Evolutionary conservation across 306 rosid genomes (phyloP), one percentile per base, ranked within the genome.

Genomic region (Gastrolobium villosum): DNA sequence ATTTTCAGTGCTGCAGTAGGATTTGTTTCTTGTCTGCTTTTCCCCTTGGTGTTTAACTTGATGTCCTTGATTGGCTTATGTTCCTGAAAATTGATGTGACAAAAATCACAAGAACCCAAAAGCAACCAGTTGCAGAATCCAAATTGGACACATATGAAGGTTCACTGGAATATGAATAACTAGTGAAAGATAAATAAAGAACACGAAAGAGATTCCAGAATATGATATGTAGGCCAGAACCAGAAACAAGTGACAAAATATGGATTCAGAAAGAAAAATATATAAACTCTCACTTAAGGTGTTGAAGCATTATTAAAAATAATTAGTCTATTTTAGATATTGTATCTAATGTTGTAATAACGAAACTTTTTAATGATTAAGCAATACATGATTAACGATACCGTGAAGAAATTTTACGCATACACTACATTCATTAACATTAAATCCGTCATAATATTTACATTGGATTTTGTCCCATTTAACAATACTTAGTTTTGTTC

Each of bases 161-260:
- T 63, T 71, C 78, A 63, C n/a, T 40, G 62, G 69, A 60, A 79
- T 59, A 59, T 36, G 59, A 34, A 77, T 67, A n/a, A n/a, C n/a
- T n/a, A n/a, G n/a, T n/a, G n/a, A n/a, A n/a, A n/a, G n/a, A n/a
- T n/a, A n/a, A n/a, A n/a, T n/a, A n/a, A n/a, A n/a, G n/a, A n/a
- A n/a, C n/a, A n/a, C n/a, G n/a, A n/a, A 57, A 30, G 44, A 79
- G 61, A 61, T 59, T 62, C 66, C 20, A 20, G 35, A 48, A 76
- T 45, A 72, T 1, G 4, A 40, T 40, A 48, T 5, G 2, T 5
- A 13, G 65, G 74, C 44, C 36, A 40, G 26, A 44, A 31, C 34
- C 26, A 13, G 55, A 76, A 76, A 65, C 31, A 65, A 76, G 56
- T 14, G 80, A 56, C 61, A 46, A 69, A 30, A 61, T 54, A 15